Conservation (phyloP, 2,329 filamentous ascomycete species). For the Beauveria sp. region DNA sequence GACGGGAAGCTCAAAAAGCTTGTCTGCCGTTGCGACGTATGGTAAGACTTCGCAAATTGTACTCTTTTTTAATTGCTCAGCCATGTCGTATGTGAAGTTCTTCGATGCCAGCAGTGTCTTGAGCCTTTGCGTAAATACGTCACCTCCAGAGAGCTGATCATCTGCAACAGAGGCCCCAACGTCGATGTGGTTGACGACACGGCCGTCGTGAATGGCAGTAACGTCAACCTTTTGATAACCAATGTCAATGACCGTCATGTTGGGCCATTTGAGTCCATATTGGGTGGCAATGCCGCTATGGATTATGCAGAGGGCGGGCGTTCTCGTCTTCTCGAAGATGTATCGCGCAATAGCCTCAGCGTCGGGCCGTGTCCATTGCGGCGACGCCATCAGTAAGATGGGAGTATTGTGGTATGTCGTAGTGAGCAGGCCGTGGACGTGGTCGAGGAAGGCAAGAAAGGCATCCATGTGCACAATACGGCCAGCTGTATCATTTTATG, state of each 20-base stretch:
- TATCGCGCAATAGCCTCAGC: conserved; percentile 85
- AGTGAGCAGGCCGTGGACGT: conserved; percentile 83
- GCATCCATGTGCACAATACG: conserved; percentile 84
- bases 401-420: conserved; percentile 95
- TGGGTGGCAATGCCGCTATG: conserved; percentile 82
- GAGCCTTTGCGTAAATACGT: conserved; percentile 73
- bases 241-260: conserved; percentile 82
- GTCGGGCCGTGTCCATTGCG: conserved; percentile 83
- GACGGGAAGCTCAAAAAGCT: conserved; percentile 41
- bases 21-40: conserved; percentile 37
- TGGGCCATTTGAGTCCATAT: conserved; percentile 69
- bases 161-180: conserved; percentile 49
- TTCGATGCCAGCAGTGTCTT: conserved; percentile 55
- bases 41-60: conserved; percentile 59
- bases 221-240: conserved; percentile 89
- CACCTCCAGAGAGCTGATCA: conserved; percentile 63
- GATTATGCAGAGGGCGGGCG: conserved; percentile 83
- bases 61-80: conserved; percentile 62
- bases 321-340: conserved; percentile 95
- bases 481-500: conserved; percentile 44
- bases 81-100: conserved; percentile 57
- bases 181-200: conserved; percentile 60
- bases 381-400: conserved; percentile 81
- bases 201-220: conserved; percentile 78
- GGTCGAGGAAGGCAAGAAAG: conserved; percentile 86